phyloP scores from a whole-genome alignment of 2,329 filamentous ascomycete genomes.

The Diaporthe amygdali region DNA sequence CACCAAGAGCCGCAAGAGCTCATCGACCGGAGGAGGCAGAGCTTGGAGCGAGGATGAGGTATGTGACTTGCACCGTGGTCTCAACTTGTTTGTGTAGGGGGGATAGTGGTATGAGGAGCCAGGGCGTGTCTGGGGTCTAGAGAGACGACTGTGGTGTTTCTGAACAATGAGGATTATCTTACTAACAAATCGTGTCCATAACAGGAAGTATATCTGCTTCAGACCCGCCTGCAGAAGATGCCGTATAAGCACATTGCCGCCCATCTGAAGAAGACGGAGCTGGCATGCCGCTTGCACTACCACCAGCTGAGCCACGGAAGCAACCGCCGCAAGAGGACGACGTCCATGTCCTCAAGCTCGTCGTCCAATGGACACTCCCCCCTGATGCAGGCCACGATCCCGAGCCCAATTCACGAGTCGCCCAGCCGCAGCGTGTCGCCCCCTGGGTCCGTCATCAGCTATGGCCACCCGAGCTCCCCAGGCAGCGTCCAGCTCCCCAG shows the following conservation, averaged over 20 bases:
- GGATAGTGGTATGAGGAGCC: too few species aligned
- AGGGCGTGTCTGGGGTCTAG: too few species aligned
- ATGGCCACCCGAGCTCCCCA: constrained; percentile 48
- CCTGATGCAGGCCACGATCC: constrained; percentile 50
- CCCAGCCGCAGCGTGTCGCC: constrained; percentile 55
- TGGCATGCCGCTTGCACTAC: constrained; percentile 86
- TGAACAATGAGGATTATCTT: background rate
- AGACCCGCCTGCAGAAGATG: constrained; percentile 86
- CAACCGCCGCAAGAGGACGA: constrained; percentile 78
- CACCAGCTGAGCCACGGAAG: constrained; percentile 84
- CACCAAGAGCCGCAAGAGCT: constrained; percentile 69
- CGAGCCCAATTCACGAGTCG: constrained; percentile 57
- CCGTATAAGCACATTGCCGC: constrained; percentile 89
- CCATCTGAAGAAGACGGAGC: constrained; percentile 85
- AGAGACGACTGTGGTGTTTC: too few species aligned
- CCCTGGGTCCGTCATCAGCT: constrained; percentile 49
- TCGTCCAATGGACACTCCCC: constrained; percentile 58
- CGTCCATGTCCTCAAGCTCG: constrained; percentile 72
- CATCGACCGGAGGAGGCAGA: constrained; percentile 75
- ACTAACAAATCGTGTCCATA: background rate
- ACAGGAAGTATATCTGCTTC: constrained; percentile 84
- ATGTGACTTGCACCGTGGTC: constrained; percentile 36
- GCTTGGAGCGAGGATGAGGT: constrained; percentile 90
- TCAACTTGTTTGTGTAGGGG: background rate
- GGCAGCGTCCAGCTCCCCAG: constrained; percentile 57